phyloP scores from a whole-genome alignment of 2,329 filamentous ascomycete genomes.

The Zymoseptoria brevis region DNA sequence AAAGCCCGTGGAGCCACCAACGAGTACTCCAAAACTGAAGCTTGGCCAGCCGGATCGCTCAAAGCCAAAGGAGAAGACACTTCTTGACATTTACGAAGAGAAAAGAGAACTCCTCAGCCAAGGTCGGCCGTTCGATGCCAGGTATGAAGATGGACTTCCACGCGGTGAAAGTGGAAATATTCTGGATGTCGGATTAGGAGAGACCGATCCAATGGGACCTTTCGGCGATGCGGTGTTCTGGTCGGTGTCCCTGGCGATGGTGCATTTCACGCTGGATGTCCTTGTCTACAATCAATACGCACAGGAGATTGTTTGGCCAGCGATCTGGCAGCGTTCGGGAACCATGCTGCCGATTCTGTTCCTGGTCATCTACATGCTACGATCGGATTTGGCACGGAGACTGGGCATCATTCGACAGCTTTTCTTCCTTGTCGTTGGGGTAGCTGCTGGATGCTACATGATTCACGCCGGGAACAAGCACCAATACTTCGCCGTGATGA shows the following conservation, averaged over 20 bases:
- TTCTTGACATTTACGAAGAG: constrained; percentile 65
- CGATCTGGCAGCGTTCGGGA: constrained; percentile 46
- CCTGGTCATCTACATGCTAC: constrained; percentile 38
- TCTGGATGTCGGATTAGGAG: constrained; percentile 29
- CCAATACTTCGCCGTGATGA: constrained; percentile 83
- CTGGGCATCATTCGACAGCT: constrained; percentile 40
- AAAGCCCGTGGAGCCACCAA: constrained; percentile 28
- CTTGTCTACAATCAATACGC: constrained; percentile 72
- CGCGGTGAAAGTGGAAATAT: constrained; percentile 30
- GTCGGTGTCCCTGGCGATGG: constrained; percentile 54
- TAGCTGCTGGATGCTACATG: constrained; percentile 65
- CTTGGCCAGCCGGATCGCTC: constrained; percentile 63
- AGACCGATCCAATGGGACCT: constrained; percentile 40
- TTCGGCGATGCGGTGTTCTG: constrained; percentile 43
- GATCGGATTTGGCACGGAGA: constrained; percentile 33
- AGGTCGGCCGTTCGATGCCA: constrained; percentile 46
- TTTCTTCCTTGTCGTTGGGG: constrained; percentile 56
- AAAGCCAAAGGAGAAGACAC: constrained; percentile 54
- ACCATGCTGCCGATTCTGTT: constrained; percentile 39
- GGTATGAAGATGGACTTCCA: constrained; percentile 24
- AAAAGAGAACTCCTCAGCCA: constrained; percentile 39
- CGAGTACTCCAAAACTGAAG: constrained; percentile 49
- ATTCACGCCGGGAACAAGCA: constrained; percentile 72
- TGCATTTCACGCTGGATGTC: constrained; percentile 72
- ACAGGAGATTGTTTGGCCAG: constrained; percentile 54